These are phyloP conservation scores for Xanthoparmelia taractica DNA, from an alignment of 495 filamentous ascomycete species.

Conservation along the genomic window DNA sequence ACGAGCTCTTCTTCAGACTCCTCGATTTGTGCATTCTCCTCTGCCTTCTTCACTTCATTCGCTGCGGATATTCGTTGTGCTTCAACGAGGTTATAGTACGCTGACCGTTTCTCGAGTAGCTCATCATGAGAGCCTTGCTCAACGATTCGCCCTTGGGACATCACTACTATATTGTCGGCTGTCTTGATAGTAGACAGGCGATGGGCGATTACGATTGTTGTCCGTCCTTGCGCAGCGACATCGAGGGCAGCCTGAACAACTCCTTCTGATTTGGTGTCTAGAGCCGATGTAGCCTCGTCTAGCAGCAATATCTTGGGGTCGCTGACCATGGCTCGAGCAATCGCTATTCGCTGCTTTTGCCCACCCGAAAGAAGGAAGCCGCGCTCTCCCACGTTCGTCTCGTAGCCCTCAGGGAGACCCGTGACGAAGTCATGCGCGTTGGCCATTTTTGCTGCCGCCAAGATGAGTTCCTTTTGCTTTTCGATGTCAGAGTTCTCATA, in stretches of 20 bases:
- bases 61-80: constrained; percentile 69
- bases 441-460: constrained; percentile 77
- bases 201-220: constrained; percentile 94
- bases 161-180: constrained; percentile 93
- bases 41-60: constrained; percentile 46
- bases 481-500: constrained; percentile 60
- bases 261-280: constrained; percentile 94
- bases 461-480: constrained; percentile 58
- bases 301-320: constrained; percentile 93
- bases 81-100: constrained; percentile 71
- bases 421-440: constrained; percentile 90
- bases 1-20: constrained; percentile 26
- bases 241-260: constrained; percentile 92
- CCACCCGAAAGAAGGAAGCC: constrained; percentile 89
- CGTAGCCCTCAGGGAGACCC: constrained; percentile 77
- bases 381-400: constrained; percentile 92
- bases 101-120: constrained; percentile 49
- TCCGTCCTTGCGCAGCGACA: constrained; percentile 77
- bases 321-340: constrained; percentile 82
- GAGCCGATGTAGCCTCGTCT: constrained; percentile 87
- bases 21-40: constrained; percentile 18
- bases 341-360: constrained; percentile 90
- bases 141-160: constrained; percentile 74
- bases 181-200: constrained; percentile 87
- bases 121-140: constrained; percentile 80